Base-by-base conservation (phyloP, 2,329 filamentous ascomycete genomes). In the Claviceps cyperi region DNA sequence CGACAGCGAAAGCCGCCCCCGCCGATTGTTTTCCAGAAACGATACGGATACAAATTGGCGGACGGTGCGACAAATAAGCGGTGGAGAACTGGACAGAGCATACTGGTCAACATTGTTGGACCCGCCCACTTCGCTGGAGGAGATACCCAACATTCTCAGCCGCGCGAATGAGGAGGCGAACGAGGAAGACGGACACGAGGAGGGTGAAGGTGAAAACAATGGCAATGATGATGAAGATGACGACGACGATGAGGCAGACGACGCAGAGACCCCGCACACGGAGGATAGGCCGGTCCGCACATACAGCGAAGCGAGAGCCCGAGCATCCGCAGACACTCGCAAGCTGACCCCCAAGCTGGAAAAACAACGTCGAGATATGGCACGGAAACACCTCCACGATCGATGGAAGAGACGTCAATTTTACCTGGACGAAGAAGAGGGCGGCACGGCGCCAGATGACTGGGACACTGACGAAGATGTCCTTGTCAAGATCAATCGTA, bases 371-470 rank as follows among this genome's bases (percentile, higher is more conserved):
- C 62, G 66, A 28, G 63, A 67, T 6, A 66, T 69, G 65, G 74
- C 75, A 1, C 69, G 76, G 14, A 69, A 66, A 39, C 72, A 73
- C 55, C 69, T 87, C 37, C 74, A 83, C 57, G 79, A 90, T 49
- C 75, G 86, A 47, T 92, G 86, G 86, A 78, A 77, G 58, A 76
- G 84, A 52, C 75, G 87, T 44, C 79, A 83, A 39, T 94, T 92
- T 58, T 94, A 92, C 59, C 76, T 88, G 0, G 87, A 94, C 51
- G 84, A 89, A 64, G 88, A 94, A 67, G 87, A 94, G 63, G 87
- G 87, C 2, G 76, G 78, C 9, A 62, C 65, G n/a, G 71, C 77
- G 2, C 84, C 84, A 0, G 70, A 76, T 6, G 80, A 77, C 24
- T 89, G 82, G 71, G 70, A 75, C 21, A 72, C 76, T 5, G 74